Conservation (phyloP, 345 rosid species). For the Brassica carinata region DNA sequence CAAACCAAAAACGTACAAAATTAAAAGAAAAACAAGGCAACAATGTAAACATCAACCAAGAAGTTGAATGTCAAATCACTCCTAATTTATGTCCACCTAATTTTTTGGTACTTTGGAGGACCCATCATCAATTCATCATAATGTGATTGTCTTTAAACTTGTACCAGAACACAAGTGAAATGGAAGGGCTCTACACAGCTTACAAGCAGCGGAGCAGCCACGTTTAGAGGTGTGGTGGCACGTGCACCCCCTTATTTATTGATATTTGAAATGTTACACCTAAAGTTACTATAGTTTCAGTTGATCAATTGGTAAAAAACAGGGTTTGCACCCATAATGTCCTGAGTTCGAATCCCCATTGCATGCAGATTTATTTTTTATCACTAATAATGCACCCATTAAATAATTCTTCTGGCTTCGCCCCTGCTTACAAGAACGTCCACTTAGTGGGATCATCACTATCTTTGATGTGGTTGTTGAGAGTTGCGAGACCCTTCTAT, state of each 20-base stretch:
- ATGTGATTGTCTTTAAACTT: not conserved
- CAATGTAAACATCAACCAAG: not conserved
- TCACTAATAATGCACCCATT: too few relatives aligned
- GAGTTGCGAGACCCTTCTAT: not conserved
- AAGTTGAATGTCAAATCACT: not conserved
- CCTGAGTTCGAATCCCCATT: too few relatives aligned
- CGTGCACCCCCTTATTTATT: too few relatives aligned
- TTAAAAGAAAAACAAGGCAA: not conserved
- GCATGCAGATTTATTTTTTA: too few relatives aligned
- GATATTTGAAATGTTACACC: too few relatives aligned
- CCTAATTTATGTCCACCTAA: not conserved
- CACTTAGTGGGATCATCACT: not conserved
- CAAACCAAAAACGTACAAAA: not conserved
- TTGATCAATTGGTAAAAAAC: too few relatives aligned
- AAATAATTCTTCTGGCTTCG: too few relatives aligned
- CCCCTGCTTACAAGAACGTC: not conserved
- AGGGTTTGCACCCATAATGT: too few relatives aligned
- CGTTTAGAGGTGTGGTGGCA: too few relatives aligned
- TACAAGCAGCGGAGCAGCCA: not conserved
- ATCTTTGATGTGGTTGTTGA: not conserved
- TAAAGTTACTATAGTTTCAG: too few relatives aligned
- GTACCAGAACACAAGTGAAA: not conserved
- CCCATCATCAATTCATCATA: not conserved
- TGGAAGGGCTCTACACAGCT: not conserved
- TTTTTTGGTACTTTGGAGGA: not conserved